Percentiles rank a stretch among this genome's conserved stretches.
phyloP scores from a whole-genome alignment of 805 yeast species.

The Komagataella phaffii region DNA sequence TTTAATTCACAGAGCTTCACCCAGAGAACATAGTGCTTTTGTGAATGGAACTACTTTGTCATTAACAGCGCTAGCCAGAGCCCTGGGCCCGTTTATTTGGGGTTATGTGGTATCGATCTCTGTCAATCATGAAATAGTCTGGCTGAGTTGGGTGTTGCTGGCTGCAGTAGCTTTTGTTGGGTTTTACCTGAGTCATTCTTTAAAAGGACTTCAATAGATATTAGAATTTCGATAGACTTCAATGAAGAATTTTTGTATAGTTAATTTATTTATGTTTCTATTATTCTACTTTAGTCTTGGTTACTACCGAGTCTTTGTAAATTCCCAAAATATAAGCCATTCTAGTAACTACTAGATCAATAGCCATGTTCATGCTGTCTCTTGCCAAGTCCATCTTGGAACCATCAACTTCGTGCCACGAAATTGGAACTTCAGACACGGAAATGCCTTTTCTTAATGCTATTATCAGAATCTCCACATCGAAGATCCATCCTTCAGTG shows the following conservation, averaged over 20 bases:
- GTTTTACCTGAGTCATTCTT: neutral
- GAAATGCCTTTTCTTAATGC: slow-evolving; percentile 60
- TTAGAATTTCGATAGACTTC: neutral
- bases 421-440: slow-evolving; percentile 69
- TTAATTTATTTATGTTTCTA: neutral
- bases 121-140: neutral
- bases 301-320: slow-evolving; percentile 30
- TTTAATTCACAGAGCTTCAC: slow-evolving; percentile 40
- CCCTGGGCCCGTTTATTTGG: slow-evolving; percentile 43
- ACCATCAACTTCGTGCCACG: slow-evolving; percentile 96
- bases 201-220: neutral
- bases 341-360: slow-evolving; percentile 82
- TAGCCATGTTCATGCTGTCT: slow-evolving; percentile 87
- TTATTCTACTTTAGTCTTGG: neutral
- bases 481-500: slow-evolving; percentile 97
- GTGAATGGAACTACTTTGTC: slow-evolving; percentile 46
- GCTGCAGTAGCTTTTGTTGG: neutral
- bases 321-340: slow-evolving; percentile 79
- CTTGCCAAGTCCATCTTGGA: slow-evolving; percentile 86
- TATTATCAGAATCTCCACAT: slow-evolving; percentile 79
- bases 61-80: slow-evolving; percentile 39
- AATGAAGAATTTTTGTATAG: neutral
- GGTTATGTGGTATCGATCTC: slow-evolving; percentile 19
- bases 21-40: slow-evolving; percentile 39
- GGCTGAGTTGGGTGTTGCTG: neutral